Percentiles rank a stretch among this genome's conserved stretches.
These are phyloP conservation scores for Botrytis fabae DNA, from an alignment of 2,329 filamentous ascomycete species.

Conservation along the genomic window DNA sequence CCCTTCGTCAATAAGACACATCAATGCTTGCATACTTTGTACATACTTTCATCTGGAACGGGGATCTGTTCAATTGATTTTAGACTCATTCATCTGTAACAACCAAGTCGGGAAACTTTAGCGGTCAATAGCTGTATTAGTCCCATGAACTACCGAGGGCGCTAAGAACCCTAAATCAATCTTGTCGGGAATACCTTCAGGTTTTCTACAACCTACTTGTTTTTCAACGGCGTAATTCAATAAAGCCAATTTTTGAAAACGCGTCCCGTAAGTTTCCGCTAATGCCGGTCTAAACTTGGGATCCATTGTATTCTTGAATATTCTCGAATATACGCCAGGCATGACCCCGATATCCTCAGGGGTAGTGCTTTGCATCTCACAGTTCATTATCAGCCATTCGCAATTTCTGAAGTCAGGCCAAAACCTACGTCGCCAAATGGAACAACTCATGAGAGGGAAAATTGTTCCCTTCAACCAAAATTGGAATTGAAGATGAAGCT, in stretches of 20 bases:
- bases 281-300: too few species aligned
- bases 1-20: not conserved
- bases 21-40: not conserved
- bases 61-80: not conserved
- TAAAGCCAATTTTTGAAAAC: too few species aligned
- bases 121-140: not conserved
- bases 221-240: not conserved
- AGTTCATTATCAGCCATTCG: not conserved
- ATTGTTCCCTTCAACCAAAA: not conserved
- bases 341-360: not conserved
- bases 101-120: not conserved
- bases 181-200: not conserved
- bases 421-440: not conserved
- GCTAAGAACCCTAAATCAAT: not conserved
- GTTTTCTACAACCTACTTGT: not conserved
- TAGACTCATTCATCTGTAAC: not conserved
- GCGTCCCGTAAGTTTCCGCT: not conserved
- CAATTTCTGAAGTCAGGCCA: not conserved
- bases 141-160: not conserved
- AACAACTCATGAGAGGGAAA: not conserved
- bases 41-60: not conserved
- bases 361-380: not conserved
- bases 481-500: not conserved
- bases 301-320: not conserved
- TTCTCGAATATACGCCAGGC: not conserved